Evolutionary conservation across 2,329 filamentous ascomycete genomes (phyloP).

Genomic region (Emmonsiellopsis sp.): DNA sequence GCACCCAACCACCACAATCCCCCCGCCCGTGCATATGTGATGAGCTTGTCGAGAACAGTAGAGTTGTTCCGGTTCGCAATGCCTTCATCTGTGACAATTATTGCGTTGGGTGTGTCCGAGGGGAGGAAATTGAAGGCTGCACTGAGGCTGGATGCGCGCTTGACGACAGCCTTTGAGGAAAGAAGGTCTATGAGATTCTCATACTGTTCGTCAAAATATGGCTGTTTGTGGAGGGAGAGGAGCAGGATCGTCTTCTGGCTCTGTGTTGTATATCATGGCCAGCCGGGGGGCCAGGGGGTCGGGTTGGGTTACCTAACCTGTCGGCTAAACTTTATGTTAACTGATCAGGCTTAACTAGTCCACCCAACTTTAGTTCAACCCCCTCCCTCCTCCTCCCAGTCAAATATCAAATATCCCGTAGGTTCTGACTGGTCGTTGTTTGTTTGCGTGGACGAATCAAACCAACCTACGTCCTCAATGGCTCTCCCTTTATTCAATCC

Average conservation of each 20-base stretch:
- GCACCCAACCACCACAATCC: constrained; percentile 18
- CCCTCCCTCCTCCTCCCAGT: no score
- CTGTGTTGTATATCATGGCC: no score
- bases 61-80: constrained; percentile 13
- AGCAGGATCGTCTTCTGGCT: neutral
- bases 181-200: neutral
- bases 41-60: constrained; percentile 14
- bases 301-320: no score
- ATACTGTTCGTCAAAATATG: neutral
- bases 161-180: neutral
- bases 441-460: no score
- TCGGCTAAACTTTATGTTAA: no score
- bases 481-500: no score
- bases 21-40: constrained; percentile 17
- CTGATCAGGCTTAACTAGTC: no score
- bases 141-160: neutral
- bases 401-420: no score
- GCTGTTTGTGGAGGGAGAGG: neutral
- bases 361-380: no score
- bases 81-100: constrained; percentile 20
- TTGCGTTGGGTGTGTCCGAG: constrained; percentile 9
- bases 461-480: no score
- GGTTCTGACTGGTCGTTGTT: no score
- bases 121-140: neutral
- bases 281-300: no score